Conservation (phyloP, 2,329 filamentous ascomycete species). For the Zymoseptoria brevis region DNA sequence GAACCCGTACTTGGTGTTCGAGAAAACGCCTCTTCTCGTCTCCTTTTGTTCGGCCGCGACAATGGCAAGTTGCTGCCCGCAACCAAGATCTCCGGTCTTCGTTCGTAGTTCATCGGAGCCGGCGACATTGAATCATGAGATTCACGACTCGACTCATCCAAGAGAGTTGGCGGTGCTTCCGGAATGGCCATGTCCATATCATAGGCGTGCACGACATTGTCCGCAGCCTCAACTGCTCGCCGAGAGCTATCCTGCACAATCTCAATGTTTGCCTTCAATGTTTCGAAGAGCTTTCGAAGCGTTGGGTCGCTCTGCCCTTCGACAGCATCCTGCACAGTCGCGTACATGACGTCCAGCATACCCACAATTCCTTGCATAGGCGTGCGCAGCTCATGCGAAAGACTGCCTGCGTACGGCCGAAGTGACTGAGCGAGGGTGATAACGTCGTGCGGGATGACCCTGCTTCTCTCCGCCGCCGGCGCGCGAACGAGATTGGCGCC, state of each 20-base stretch:
- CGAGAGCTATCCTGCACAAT: constrained; percentile 65
- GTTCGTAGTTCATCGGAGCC: constrained; percentile 22
- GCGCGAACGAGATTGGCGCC: constrained; percentile 41
- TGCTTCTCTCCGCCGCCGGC: constrained; percentile 27
- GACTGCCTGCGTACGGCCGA: constrained; percentile 62
- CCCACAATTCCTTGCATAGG: constrained; percentile 71
- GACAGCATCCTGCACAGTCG: constrained; percentile 59
- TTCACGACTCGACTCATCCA: constrained; percentile 17
- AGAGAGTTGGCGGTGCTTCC: constrained; percentile 43
- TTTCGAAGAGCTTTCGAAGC: constrained; percentile 50
- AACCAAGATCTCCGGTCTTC: constrained; percentile 37
- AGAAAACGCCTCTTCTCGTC: constrained; percentile 32
- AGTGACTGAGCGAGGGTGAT: constrained; percentile 56
- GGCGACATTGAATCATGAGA: constrained; percentile 20
- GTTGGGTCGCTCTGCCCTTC: constrained; percentile 45
- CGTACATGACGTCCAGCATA: constrained; percentile 70
- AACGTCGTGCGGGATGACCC: constrained; percentile 48
- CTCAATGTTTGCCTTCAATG: constrained; percentile 61
- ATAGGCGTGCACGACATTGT: constrained; percentile 68
- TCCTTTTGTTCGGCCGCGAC: constrained; percentile 37
- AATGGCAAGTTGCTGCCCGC: constrained; percentile 36
- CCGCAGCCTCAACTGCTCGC: constrained; percentile 63
- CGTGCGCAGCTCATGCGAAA: constrained; percentile 64
- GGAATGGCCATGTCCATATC: constrained; percentile 68
- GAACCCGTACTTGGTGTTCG: constrained; percentile 20